Percentiles rank a stretch among this genome's conserved stretches.
These are phyloP conservation scores for Rhynchospora breviuscula DNA, from an alignment of 176 grass and related monocot species.

Conservation along the genomic window DNA sequence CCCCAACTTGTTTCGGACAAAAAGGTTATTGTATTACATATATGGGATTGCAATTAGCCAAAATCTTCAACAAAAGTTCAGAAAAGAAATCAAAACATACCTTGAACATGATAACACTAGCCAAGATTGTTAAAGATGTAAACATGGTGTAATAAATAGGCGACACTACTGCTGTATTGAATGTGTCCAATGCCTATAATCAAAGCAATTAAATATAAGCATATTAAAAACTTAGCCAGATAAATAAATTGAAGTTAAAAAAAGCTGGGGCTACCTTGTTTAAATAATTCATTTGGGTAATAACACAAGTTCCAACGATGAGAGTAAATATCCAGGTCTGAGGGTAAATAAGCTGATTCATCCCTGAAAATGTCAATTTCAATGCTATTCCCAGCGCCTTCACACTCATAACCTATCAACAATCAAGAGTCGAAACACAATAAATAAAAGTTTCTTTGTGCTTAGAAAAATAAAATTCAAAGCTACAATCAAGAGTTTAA, in stretches of 20 bases:
- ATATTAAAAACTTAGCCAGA: not conserved
- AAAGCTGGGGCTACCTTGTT: constrained; percentile 51
- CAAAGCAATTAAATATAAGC: not conserved
- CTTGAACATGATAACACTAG: constrained; percentile 90
- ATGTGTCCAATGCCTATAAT: constrained; percentile 61
- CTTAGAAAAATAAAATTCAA: not conserved
- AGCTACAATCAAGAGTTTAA: not conserved
- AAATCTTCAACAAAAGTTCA: not conserved
- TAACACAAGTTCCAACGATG: constrained; percentile 56
- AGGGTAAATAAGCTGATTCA: constrained; percentile 65
- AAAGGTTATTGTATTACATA: too few species aligned
- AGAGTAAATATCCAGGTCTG: constrained; percentile 71
- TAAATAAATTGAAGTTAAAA: not conserved
- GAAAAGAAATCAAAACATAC: constrained; percentile 18
- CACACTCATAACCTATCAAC: constrained; percentile 79
- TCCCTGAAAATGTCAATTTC: constrained; percentile 81
- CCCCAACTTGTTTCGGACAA: too few species aligned
- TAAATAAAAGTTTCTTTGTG: not conserved
- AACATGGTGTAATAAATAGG: constrained; percentile 83
- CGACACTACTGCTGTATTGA: constrained; percentile 68
- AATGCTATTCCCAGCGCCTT: constrained; percentile 89
- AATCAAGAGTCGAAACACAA: not conserved
- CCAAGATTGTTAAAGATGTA: constrained; percentile 69
- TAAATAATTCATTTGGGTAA: constrained; percentile 90
- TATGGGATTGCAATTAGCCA: not conserved